Conservation (phyloP, 768 basidiomycete species). For the Hygrophorus pudorinus region DNA sequence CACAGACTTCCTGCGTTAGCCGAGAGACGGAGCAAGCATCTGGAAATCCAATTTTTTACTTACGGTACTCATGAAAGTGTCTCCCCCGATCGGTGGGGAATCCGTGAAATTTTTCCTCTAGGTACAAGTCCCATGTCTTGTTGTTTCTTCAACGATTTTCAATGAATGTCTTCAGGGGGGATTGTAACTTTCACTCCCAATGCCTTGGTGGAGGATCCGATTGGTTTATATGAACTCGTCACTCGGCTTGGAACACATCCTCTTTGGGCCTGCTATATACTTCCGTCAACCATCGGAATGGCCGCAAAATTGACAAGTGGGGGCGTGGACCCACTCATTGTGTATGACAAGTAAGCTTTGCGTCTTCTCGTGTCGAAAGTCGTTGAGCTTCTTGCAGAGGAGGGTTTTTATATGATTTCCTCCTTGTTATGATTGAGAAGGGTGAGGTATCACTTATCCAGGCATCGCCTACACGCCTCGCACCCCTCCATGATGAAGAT, state of each 20-base stretch:
- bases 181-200: constrained; percentile 60
- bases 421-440: constrained; percentile 42
- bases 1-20: constrained; percentile 39
- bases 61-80: constrained; percentile 57
- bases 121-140: constrained; percentile 33
- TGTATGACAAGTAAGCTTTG: constrained; percentile 29
- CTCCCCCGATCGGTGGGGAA: constrained; percentile 43
- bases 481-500: constrained; percentile 13
- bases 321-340: constrained; percentile 28
- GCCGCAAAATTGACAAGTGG: constrained; percentile 30
- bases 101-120: constrained; percentile 57
- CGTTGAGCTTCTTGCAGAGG: constrained; percentile 20
- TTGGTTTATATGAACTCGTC: constrained; percentile 38
- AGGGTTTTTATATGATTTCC: constrained; percentile 26
- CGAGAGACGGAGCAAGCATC: constrained; percentile 32
- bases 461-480: constrained; percentile 34
- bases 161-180: constrained; percentile 39
- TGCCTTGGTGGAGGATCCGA: constrained; percentile 45
- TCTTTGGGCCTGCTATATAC: constrained; percentile 57
- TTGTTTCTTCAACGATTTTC: not conserved
- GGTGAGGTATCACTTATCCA: constrained; percentile 45
- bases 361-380: not conserved
- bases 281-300: constrained; percentile 55
- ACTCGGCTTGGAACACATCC: constrained; percentile 47
- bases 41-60: constrained; percentile 49